These are phyloP conservation scores for Penicillium sp. DNA, from an alignment of 2,329 filamentous ascomycete genomes.

Conservation along the genomic window DNA sequence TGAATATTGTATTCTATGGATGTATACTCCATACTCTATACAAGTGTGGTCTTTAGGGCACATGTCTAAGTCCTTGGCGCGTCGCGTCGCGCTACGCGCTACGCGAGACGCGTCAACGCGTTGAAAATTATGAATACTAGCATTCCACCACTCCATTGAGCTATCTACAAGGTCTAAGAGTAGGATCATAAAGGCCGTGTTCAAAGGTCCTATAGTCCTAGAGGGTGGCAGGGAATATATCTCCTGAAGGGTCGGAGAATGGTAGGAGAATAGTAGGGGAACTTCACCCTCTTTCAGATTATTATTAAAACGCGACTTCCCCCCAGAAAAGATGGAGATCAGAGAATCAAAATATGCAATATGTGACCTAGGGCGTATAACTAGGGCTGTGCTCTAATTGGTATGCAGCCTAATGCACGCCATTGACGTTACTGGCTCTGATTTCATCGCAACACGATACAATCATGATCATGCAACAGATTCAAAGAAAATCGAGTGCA, in stretches of 20 bases:
- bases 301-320: slow-evolving; percentile 17
- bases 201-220: background rate
- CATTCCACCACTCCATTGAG: background rate
- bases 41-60: background rate
- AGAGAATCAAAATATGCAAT: background rate
- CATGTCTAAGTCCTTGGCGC: background rate
- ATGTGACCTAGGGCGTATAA: background rate
- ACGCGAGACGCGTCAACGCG: slow-evolving; percentile 3
- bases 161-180: background rate
- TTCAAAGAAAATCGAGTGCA: background rate
- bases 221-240: slow-evolving; percentile 12
- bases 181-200: background rate
- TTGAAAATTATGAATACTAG: background rate
- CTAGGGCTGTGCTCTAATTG: background rate
- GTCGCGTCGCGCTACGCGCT: background rate
- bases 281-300: background rate
- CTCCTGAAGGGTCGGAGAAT: slow-evolving; percentile 12
- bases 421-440: slow-evolving; percentile 8
- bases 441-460: slow-evolving; percentile 2
- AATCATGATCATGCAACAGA: slow-evolving; percentile 11
- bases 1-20: background rate
- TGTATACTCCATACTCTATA: background rate
- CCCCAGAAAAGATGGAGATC: slow-evolving; percentile 1
- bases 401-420: slow-evolving; percentile 5
- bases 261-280: slow-evolving; percentile 1